Evolutionary conservation across 2,329 filamentous ascomycete genomes (phyloP).

Genomic region (Stachybotrys elegans): DNA sequence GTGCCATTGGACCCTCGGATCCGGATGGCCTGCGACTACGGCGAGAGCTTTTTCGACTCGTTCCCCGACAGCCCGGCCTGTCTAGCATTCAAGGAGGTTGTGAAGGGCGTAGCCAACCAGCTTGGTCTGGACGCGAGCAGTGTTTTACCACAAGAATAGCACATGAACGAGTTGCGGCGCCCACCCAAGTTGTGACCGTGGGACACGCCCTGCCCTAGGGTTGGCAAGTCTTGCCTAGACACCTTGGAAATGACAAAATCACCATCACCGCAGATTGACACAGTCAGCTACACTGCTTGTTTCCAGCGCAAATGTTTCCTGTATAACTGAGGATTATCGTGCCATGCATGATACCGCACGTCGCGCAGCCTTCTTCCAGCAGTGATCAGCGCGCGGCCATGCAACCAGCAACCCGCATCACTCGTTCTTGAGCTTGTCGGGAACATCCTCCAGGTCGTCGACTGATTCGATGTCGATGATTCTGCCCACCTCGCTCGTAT

Average conservation of each 20-base stretch:
- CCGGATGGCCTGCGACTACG: slow-evolving; percentile 93
- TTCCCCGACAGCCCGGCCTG: slow-evolving; percentile 93
- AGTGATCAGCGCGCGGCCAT: too few relatives aligned
- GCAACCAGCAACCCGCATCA: slow-evolving; percentile 9
- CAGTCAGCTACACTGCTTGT: too few relatives aligned
- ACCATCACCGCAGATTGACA: too few relatives aligned
- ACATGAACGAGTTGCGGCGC: too few relatives aligned
- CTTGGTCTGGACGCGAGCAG: slow-evolving; percentile 57
- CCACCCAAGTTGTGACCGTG: too few relatives aligned
- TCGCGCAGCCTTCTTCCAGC: too few relatives aligned
- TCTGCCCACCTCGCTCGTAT: slow-evolving; percentile 81
- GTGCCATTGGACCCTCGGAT: slow-evolving; percentile 92
- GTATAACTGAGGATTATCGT: too few relatives aligned
- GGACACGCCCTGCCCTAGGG: too few relatives aligned
- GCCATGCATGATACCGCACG: too few relatives aligned
- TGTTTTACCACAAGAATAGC: slow-evolving; percentile 38
- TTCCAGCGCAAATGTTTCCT: too few relatives aligned
- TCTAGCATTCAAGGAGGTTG: slow-evolving; percentile 73
- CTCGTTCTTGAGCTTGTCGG: slow-evolving; percentile 50
- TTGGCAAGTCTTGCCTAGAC: too few relatives aligned
- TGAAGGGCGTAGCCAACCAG: slow-evolving; percentile 63
- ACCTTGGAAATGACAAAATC: too few relatives aligned
- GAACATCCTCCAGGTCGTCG: slow-evolving; percentile 80
- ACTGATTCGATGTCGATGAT: slow-evolving; percentile 79
- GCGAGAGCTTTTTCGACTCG: slow-evolving; percentile 93